These are phyloP conservation scores for Cotoneaster glaucophyllus DNA, from an alignment of 306 rosid genomes.

Conservation along the genomic window DNA sequence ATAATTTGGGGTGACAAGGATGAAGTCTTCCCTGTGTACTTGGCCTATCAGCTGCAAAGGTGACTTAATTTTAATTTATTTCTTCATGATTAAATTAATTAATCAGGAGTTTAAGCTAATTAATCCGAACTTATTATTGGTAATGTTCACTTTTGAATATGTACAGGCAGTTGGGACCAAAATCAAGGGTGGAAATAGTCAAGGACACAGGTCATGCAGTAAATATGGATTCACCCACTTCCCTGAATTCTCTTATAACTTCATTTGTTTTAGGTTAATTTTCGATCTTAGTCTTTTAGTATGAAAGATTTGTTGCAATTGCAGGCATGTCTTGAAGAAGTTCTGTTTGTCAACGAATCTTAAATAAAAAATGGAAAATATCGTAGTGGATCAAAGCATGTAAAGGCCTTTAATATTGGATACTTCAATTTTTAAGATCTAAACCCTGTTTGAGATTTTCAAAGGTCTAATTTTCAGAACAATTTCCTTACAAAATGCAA, in stretches of 20 bases:
- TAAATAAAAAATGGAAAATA: no score
- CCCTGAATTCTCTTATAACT: slow-evolving; percentile 17
- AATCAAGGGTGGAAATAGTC: slow-evolving; percentile 29
- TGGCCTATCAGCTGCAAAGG: slow-evolving; percentile 35
- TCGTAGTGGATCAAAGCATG: no score
- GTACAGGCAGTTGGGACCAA: slow-evolving; percentile 35
- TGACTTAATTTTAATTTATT: neutral
- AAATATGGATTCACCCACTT: slow-evolving; percentile 25
- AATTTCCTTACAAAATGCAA: no score
- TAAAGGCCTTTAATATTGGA: no score
- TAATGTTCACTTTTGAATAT: neutral
- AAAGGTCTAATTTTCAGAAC: no score
- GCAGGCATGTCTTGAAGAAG: no score
- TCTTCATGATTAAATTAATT: neutral
- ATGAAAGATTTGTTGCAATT: no score
- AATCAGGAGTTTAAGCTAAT: neutral
- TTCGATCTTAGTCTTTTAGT: no score
- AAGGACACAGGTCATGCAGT: slow-evolving; percentile 38
- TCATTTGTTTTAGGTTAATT: slow-evolving; percentile 18
- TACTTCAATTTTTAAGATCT: no score
- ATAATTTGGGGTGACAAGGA: slow-evolving; percentile 46
- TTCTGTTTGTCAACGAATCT: no score
- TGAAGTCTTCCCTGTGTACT: slow-evolving; percentile 20
- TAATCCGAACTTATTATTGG: neutral
- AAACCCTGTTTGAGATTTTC: no score